Base-by-base conservation (phyloP, 2,329 filamentous ascomycete genomes). In the Paraphaeosphaeria sporulosa region DNA sequence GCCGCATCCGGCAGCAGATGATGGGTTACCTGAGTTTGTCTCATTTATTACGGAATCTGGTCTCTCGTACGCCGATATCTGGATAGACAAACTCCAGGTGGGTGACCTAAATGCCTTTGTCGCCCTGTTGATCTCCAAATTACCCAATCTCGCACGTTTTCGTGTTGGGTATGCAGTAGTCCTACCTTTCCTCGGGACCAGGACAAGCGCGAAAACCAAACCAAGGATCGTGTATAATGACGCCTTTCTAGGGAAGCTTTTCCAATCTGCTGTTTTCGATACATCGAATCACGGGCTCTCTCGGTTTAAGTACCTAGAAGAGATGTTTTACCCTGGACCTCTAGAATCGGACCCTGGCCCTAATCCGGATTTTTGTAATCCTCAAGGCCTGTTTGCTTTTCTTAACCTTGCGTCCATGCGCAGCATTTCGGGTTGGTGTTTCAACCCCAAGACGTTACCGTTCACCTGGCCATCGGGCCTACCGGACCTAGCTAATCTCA, bases 261-360 rank as follows among this genome's bases (percentile, higher is more conserved):
- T 50, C 47, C 47, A 50, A 27, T 50, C 47, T 27, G 47, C 47
- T 36, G 47, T 50, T n/a, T 50, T 50, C n/a, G 19, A 50, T 50
- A 50, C 30, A 36, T 50, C 47, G 7, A 34, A 23, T n/a, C 48
- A 38, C 30, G 30, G 32, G 27, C 47, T 50, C 30, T 50, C 47
- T 34, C 47, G 19, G n/a, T 50, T 50, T n/a, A 13, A 36, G 27
- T 30, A 50, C 27, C 27, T 50, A 13, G 30, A 50, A 36, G 47
- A 50, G 47, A 50, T 50, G 9, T 50, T 25, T 34, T 50, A 36
- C 47, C 47, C 47, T 36, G 47, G 47, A 19, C 47, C 47, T 17
- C 30, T 50, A 21, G 27, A 27, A 17, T 17, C 27, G 15, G 25
- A 50, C 27, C 47, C 47, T 50, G 47, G 47, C 27, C 27, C 12